A percentile compares a stretch with the other conserved stretches of the same genome.
Conservation (phyloP, 768 basidiomycete species). For the Saitozyma sp. region DNA sequence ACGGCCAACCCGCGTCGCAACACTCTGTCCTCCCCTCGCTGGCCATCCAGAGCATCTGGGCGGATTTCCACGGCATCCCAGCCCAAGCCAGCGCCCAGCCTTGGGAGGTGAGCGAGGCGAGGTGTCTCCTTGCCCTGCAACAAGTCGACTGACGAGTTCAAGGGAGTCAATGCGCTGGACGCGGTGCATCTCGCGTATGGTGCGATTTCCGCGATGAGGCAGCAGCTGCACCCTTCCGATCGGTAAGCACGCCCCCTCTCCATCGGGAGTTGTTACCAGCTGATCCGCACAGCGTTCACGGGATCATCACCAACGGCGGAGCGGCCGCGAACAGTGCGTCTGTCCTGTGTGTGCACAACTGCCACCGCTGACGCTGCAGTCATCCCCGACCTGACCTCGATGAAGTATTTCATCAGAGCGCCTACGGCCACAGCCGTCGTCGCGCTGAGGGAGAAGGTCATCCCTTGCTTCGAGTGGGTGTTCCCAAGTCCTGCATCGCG, state of each 20-base stretch:
- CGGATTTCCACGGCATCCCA: constrained; percentile 29
- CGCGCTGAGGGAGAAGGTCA: constrained; percentile 2
- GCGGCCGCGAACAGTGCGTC: constrained; percentile 66
- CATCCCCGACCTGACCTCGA: constrained; percentile 67
- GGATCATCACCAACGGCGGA: constrained; percentile 65
- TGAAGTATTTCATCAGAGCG: constrained; percentile 73
- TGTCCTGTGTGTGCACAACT: background rate
- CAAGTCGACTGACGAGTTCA: background rate
- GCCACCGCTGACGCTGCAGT: constrained; percentile 56
- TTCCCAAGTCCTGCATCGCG: background rate
- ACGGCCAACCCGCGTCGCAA: background rate
- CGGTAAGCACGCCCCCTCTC: constrained; percentile 51
- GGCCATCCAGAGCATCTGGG: constrained; percentile 11
- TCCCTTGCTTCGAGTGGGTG: constrained; percentile 15
- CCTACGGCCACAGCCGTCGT: background rate
- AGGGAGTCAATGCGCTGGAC: constrained; percentile 55
- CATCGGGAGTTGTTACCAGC: background rate
- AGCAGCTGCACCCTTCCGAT: constrained; percentile 80
- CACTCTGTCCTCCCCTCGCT: constrained; percentile 8
- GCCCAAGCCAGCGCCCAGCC: constrained; percentile 37
- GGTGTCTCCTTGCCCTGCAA: too few relatives aligned
- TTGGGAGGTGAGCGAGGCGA: constrained; percentile 10
- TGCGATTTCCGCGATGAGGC: constrained; percentile 73
- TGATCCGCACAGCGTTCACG: constrained; percentile 59
- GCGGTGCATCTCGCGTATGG: constrained; percentile 84